Evolutionary conservation across 805 yeast genomes (phyloP), one percentile per base, ranked within the genome.

Genomic region (Cyberlindnera americana): DNA sequence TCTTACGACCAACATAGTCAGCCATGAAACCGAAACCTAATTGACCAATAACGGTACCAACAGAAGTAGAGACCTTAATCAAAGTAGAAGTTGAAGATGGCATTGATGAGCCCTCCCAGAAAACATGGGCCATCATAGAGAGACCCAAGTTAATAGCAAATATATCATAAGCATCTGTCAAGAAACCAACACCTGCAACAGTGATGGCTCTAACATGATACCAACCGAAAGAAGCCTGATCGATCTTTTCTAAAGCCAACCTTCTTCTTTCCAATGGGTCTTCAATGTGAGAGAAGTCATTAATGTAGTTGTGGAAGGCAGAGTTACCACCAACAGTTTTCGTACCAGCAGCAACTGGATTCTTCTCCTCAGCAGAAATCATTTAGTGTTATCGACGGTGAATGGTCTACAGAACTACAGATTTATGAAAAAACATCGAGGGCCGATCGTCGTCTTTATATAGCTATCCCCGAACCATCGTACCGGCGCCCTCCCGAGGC

Each of bases 1-100:
- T 79, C 67, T 89, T 88, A 70, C 96, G 81, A 53, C 96, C 96
- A 44, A 83, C 69, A 21, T 67, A 61, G 71, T 88, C 96, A 46
- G 91, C 95, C 49, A 83, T 53, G 57, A 75, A 69, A 67, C 96
- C 96, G 56, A 88, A 89, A 44, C 83, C 78, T 36, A 88, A 59
- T 69, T 89, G 96, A 57, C 96, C 96, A 58, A 89, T 75, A 50
- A 88, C 95, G 30, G 96, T 88, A 68, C 96, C 96, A 40, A 87
- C 95, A 35, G 95, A 87, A 18, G 96, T 88, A 37, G 95, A 85
- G 38, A 84, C 90, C 68, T 88, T 88, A 50, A 88, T 65, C 50
- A 87, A 68, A 41, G 95, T 87, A 42, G 68, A 62, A 38, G 95
- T 83, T 35, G 95, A 80, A 41, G 73, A 53, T 26, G 96, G 95